Percentiles rank a stretch among this genome's conserved stretches.
Conservation (phyloP, 805 yeast species). For the Teunomyces tritomae region DNA sequence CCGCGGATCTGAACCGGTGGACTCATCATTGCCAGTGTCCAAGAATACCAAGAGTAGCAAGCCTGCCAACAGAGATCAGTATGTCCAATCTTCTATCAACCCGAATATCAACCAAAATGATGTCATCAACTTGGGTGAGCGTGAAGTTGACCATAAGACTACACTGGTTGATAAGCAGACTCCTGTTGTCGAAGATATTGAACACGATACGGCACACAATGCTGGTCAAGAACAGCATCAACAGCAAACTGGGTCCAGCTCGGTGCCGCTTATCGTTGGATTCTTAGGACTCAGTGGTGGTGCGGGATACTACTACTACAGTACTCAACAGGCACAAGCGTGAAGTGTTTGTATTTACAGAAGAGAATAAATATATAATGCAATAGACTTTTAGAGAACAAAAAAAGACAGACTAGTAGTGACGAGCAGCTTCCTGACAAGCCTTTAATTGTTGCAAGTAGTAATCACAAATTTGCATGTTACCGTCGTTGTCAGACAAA, state of each 20-base stretch:
- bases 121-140: slow-evolving; percentile 35
- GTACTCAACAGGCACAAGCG: slow-evolving; percentile 3
- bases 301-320: slow-evolving; percentile 22
- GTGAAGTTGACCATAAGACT: slow-evolving; percentile 34
- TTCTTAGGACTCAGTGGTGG: slow-evolving; percentile 30
- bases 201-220: slow-evolving; percentile 27
- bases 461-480: slow-evolving; percentile 95
- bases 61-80: slow-evolving; percentile 38
- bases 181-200: slow-evolving; percentile 36
- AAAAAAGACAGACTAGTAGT: slow-evolving; percentile 48
- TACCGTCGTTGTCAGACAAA: slow-evolving; percentile 88
- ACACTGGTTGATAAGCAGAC: slow-evolving; percentile 28
- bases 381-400: background rate
- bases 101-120: slow-evolving; percentile 38
- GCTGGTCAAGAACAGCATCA: slow-evolving; percentile 1
- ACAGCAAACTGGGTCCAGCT: background rate
- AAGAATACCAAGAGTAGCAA: slow-evolving; percentile 16
- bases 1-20: slow-evolving; percentile 36
- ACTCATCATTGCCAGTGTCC: slow-evolving; percentile 13
- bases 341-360: background rate
- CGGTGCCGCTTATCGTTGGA: slow-evolving; percentile 17
- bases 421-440: slow-evolving; percentile 90
- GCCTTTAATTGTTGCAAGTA: slow-evolving; percentile 97
- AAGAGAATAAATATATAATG: slow-evolving; percentile 1
- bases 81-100: slow-evolving; percentile 40